These are phyloP conservation scores for Magnolia changhungtana DNA, from an alignment of 164 flowering plant species.

Conservation along the genomic window DNA sequence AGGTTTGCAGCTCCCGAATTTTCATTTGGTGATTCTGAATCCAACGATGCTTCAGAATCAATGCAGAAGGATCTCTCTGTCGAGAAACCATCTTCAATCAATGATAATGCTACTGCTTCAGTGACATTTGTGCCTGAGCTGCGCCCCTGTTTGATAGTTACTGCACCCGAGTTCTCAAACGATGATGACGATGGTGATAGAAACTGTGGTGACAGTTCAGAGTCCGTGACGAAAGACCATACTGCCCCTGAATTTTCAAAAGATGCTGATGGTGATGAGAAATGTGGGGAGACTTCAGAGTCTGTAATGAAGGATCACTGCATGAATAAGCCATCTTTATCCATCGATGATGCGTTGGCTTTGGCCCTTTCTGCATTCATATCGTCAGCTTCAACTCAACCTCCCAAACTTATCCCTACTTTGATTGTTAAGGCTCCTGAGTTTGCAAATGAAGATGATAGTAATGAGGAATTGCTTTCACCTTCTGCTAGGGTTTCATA, in stretches of 20 bases:
- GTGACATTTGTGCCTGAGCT: constrained; percentile 16
- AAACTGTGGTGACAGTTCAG: not conserved
- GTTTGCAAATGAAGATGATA: constrained; percentile 35
- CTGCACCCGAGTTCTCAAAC: constrained; percentile 61
- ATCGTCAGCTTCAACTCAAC: constrained; percentile 28
- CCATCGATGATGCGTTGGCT: constrained; percentile 83
- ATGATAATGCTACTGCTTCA: constrained; percentile 21
- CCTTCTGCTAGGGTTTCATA: constrained; percentile 9
- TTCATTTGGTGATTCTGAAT: constrained; percentile 38
- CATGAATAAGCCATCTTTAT: constrained; percentile 26
- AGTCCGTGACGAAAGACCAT: constrained; percentile 13
- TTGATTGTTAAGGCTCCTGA: constrained; percentile 34
- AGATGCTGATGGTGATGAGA: not conserved
- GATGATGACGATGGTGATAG: constrained; percentile 37
- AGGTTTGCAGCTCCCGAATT: constrained; percentile 41
- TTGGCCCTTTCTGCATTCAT: constrained; percentile 69
- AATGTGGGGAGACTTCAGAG: constrained; percentile 19
- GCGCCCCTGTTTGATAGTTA: constrained; percentile 42
- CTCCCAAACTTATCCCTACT: constrained; percentile 25
- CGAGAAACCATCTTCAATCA: constrained; percentile 11
- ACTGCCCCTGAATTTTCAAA: constrained; percentile 56
- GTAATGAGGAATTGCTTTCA: constrained; percentile 1
- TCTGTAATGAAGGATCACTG: constrained; percentile 18
- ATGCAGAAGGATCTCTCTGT: constrained; percentile 20
- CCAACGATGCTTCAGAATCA: constrained; percentile 27